Percentiles rank a stretch among this genome's conserved stretches.
Conservation (phyloP, 2,329 filamentous ascomycete genomes). For the Ceratocystis cubensis region DNA sequence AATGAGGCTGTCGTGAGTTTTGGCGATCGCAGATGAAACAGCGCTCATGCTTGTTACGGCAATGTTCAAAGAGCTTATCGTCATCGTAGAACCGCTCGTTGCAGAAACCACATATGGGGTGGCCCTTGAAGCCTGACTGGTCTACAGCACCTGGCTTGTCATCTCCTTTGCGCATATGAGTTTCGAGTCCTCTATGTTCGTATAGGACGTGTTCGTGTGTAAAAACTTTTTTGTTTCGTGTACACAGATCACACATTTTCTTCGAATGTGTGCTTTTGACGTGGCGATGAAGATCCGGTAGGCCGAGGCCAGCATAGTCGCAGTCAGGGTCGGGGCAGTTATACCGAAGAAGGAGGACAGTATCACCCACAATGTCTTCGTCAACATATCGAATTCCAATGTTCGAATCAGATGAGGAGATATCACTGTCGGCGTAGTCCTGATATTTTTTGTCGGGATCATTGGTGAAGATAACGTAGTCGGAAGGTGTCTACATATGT, state of each 20-base stretch:
- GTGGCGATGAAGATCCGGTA: constrained; percentile 53
- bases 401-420: constrained; percentile 67
- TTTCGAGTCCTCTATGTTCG: constrained; percentile 63
- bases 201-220: constrained; percentile 96
- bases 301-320: constrained; percentile 64
- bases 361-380: constrained; percentile 81
- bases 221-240: constrained; percentile 93
- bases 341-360: constrained; percentile 73
- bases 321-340: constrained; percentile 81
- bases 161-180: constrained; percentile 82
- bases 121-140: constrained; percentile 91
- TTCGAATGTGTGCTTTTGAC: constrained; percentile 72
- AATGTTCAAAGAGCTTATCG: constrained; percentile 89
- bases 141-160: constrained; percentile 79
- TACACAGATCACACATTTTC: constrained; percentile 82
- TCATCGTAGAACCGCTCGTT: constrained; percentile 85
- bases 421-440: constrained; percentile 63
- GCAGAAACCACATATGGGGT: constrained; percentile 90
- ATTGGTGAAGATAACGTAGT: constrained; percentile 86
- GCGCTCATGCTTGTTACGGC: constrained; percentile 82
- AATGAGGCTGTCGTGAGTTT: constrained; percentile 63
- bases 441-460: constrained; percentile 69
- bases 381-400: constrained; percentile 87
- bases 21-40: constrained; percentile 84
- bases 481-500: constrained; percentile 45